Conservation (phyloP, 2,329 filamentous ascomycete genomes). For the Neobulgaria alba region DNA sequence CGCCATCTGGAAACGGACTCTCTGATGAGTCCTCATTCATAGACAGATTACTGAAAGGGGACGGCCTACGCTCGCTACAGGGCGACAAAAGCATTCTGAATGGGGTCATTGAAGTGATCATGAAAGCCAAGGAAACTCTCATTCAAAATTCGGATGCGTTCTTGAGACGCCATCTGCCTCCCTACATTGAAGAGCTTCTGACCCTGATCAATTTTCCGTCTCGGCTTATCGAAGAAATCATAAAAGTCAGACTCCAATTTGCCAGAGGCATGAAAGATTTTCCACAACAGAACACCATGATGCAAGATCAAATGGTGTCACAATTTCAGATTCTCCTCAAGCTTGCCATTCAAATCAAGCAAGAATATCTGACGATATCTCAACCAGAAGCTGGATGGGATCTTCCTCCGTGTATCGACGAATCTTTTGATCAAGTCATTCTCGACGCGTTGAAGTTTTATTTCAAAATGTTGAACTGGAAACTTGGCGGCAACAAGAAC, state of each 20-base stretch:
- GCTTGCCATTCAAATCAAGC: slow-evolving; percentile 86
- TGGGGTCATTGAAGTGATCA: slow-evolving; percentile 76
- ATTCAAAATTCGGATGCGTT: slow-evolving; percentile 82
- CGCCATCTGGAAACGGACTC: slow-evolving; percentile 62
- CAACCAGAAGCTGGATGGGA: slow-evolving; percentile 90
- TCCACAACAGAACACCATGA: slow-evolving; percentile 81
- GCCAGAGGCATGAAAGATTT: slow-evolving; percentile 94
- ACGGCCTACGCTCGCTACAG: slow-evolving; percentile 85
- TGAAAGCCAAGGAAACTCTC: slow-evolving; percentile 85
- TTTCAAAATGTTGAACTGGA: slow-evolving; percentile 98
- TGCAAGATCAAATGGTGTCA: slow-evolving; percentile 95
- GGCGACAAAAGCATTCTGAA: slow-evolving; percentile 79
- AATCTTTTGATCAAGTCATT: slow-evolving; percentile 87
- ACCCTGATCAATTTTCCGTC: slow-evolving; percentile 97
- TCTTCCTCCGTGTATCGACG: slow-evolving; percentile 89
- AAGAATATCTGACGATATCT: slow-evolving; percentile 75
- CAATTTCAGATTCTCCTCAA: slow-evolving; percentile 92
- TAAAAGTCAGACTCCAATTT: slow-evolving; percentile 82
- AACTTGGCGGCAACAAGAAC: slow-evolving; percentile 94
- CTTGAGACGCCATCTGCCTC: slow-evolving; percentile 80
- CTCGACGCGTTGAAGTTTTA: slow-evolving; percentile 94
- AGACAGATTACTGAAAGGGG: slow-evolving; percentile 90
- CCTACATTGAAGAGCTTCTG: slow-evolving; percentile 92
- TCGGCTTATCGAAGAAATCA: slow-evolving; percentile 91
- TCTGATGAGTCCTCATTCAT: slow-evolving; percentile 89